Percentiles rank a stretch among this genome's conserved stretches.
These are phyloP conservation scores for Monosporascus sp. DNA, from an alignment of 2,329 filamentous ascomycete species.

Conservation along the genomic window DNA sequence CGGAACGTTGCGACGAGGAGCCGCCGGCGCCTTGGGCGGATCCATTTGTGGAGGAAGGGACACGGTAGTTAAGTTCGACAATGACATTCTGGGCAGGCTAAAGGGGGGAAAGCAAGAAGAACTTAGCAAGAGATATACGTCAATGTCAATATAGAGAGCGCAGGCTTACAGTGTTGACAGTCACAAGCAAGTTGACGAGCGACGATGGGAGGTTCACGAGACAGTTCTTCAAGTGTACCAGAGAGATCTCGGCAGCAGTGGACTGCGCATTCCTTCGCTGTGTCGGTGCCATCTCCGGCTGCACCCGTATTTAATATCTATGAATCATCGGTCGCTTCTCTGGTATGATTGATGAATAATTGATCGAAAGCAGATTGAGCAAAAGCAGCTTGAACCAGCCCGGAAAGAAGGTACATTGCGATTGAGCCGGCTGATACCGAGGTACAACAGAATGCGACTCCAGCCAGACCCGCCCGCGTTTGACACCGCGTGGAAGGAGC, in stretches of 20 bases:
- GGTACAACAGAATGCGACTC: too few relatives aligned
- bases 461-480: not conserved
- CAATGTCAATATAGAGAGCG: too few relatives aligned
- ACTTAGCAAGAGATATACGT: too few relatives aligned
- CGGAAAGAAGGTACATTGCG: too few relatives aligned
- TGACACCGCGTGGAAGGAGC: not conserved
- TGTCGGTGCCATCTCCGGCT: constrained; percentile 27
- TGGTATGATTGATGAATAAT: too few relatives aligned
- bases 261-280: constrained; percentile 54
- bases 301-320: too few relatives aligned
- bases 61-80: constrained; percentile 79
- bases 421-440: too few relatives aligned
- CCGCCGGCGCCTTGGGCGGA: constrained; percentile 38
- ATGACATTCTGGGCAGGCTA: constrained; percentile 93
- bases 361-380: too few relatives aligned
- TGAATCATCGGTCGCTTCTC: too few relatives aligned
- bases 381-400: too few relatives aligned
- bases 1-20: constrained; percentile 55
- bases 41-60: constrained; percentile 37
- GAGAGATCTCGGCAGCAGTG: constrained; percentile 74
- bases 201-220: constrained; percentile 86
- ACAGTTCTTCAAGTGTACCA: constrained; percentile 89
- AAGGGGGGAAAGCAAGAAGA: not conserved
- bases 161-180: constrained; percentile 75
- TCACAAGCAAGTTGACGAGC: constrained; percentile 78